A percentile compares a stretch with the other conserved stretches of the same genome.
Conservation (phyloP, 1,284 basidiomycete genomes). For the Malassezia dermatis region DNA sequence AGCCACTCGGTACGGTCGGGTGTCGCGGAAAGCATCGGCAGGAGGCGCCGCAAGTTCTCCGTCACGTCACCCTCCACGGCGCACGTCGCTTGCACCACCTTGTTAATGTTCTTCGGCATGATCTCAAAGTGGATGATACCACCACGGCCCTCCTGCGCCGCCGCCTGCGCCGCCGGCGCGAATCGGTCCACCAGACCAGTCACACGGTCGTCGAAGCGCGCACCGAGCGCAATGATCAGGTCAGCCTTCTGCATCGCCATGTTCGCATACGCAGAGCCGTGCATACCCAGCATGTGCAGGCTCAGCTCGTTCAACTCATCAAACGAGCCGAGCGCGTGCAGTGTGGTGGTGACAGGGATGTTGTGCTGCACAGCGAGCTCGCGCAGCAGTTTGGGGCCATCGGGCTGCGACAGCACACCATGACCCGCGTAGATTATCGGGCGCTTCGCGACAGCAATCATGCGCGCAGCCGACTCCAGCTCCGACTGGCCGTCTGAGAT, state of each 20-base stretch:
- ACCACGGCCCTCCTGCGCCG: slow-evolving; percentile 72
- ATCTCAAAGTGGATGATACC: slow-evolving; percentile 99
- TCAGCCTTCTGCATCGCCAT: slow-evolving; percentile 94
- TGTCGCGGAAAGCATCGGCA: slow-evolving; percentile 55
- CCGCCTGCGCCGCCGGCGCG: slow-evolving; percentile 77
- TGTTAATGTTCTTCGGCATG: slow-evolving; percentile 97
- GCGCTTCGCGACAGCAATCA: slow-evolving; percentile 83
- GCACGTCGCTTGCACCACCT: slow-evolving; percentile 88
- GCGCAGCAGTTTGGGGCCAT: slow-evolving; percentile 72
- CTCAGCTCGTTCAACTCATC: slow-evolving; percentile 74
- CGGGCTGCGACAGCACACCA: slow-evolving; percentile 71
- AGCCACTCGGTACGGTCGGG: slow-evolving; percentile 60
- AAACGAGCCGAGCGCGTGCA: slow-evolving; percentile 89
- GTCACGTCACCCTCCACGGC: slow-evolving; percentile 89
- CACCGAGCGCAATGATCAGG: slow-evolving; percentile 91
- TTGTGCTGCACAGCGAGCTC: slow-evolving; percentile 72
- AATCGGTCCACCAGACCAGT: slow-evolving; percentile 84
- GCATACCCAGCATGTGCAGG: slow-evolving; percentile 98
- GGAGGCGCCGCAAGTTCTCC: slow-evolving; percentile 66
- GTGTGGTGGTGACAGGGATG: slow-evolving; percentile 91
- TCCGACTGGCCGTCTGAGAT: slow-evolving; percentile 50
- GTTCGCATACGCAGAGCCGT: slow-evolving; percentile 94
- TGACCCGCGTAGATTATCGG: slow-evolving; percentile 91
- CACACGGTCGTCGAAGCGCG: slow-evolving; percentile 93
- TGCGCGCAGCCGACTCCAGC: slow-evolving; percentile 70